Conservation (phyloP, 2,329 filamentous ascomycete species). For the Pezicula radicicola region DNA sequence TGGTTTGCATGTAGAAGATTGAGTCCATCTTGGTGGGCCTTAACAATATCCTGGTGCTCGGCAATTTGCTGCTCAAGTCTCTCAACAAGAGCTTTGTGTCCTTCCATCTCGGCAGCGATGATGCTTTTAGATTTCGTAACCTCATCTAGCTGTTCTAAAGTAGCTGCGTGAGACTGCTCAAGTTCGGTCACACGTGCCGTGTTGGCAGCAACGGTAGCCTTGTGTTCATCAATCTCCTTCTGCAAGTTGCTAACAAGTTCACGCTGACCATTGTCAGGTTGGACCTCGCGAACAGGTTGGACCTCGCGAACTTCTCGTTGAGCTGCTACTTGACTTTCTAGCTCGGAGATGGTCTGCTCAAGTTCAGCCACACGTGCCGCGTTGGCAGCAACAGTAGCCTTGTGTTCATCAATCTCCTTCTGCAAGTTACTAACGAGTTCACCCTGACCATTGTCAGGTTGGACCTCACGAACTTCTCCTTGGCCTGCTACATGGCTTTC, state of each 20-base stretch:
- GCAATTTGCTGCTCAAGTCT: slow-evolving; percentile 57
- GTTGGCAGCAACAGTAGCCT: slow-evolving; percentile 67
- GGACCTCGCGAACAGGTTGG: slow-evolving; percentile 33
- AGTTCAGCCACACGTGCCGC: slow-evolving; percentile 62
- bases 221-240: slow-evolving; percentile 78
- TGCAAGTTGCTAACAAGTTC: slow-evolving; percentile 58
- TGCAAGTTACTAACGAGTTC: slow-evolving; percentile 58
- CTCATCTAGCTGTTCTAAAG: slow-evolving; percentile 66
- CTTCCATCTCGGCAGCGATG: slow-evolving; percentile 37
- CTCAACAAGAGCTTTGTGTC: slow-evolving; percentile 40
- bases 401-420: slow-evolving; percentile 78
- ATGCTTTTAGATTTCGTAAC: slow-evolving; percentile 56
- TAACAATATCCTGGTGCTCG: slow-evolving; percentile 56
- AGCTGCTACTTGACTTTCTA: slow-evolving; percentile 57
- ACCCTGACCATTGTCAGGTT: slow-evolving; percentile 36
- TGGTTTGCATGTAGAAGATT: slow-evolving; percentile 48
- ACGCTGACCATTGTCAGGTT: too few relatives aligned
- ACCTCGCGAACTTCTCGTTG: slow-evolving; percentile 38
- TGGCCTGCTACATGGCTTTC: slow-evolving; percentile 52
- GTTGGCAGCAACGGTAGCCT: slow-evolving; percentile 67
- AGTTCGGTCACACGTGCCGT: slow-evolving; percentile 68
- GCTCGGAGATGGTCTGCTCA: slow-evolving; percentile 60
- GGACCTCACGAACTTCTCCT: slow-evolving; percentile 35
- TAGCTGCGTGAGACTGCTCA: slow-evolving; percentile 66
- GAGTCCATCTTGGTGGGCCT: slow-evolving; percentile 50